Evolutionary conservation across 176 grass and related monocot genomes (phyloP), one percentile per base, ranked within the genome.

Genomic region (Musa acuminata): DNA sequence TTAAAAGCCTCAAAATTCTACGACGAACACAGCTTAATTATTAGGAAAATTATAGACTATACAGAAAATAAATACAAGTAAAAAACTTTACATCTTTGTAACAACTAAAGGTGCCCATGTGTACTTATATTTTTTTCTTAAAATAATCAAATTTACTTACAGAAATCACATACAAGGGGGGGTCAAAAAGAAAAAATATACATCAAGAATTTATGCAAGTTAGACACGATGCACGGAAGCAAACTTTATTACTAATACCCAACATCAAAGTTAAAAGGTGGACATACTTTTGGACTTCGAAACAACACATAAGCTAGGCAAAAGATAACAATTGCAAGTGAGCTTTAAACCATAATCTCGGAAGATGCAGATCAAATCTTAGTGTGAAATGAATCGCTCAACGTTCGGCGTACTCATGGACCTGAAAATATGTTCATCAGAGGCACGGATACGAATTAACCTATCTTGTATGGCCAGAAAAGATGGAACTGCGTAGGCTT

Each of bases 381-480:
- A 22, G 19, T 78, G 63, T 68, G 51, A 75, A 16, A 49, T 52
- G 2, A 67, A 50, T 10, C 53, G 48, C n/a, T 53, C 51, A 9
- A 10, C 23, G 11, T 12, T 69, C 16, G 35, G 55, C 76, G 69
- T 52, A 35, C 51, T 78, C 63, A 78, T 54, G 55, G 51, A 69
- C 52, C 63, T 78, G 53, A 68, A 26, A 49, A 48, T 55, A 54
- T 69, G 64, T 11, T 69, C 64, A 57, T 78, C 62, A 69, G 51
- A 78, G 17, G 64, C 14, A 55, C 51, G 51, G 13, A 78, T 55
- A 2, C 50, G 24, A 29, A 29, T 68, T 16, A 78, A 69, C 64
- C 64, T 77, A 53, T 77, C 62, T 78, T 20, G 63, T 55, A 69
- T 48, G 9, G 51, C 20, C 76, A 68, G 22, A 54, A 55, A 69